These are phyloP conservation scores for Isoetes taiwanensis DNA, from an alignment of 75 land plant genomes.

Conservation along the genomic window DNA sequence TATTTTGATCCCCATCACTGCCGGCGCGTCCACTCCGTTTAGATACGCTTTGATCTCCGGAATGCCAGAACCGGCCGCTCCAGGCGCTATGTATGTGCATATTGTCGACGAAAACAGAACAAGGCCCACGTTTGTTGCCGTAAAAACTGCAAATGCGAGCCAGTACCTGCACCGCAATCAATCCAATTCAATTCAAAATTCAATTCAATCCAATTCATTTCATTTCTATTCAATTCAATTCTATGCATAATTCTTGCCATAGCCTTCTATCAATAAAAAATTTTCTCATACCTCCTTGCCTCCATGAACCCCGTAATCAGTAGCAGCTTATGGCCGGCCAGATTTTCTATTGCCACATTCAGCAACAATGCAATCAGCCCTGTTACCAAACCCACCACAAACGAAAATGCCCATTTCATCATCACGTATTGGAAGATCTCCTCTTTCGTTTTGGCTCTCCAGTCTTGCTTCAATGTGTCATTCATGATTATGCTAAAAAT, in stretches of 20 bases:
- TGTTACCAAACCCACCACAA: background rate
- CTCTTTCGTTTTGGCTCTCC: background rate
- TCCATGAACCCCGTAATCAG: background rate
- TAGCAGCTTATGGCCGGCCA: background rate
- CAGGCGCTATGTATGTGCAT: background rate
- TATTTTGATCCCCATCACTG: background rate
- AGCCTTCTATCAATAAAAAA: background rate
- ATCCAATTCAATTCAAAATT: too few species aligned
- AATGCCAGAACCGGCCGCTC: background rate
- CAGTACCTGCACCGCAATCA: background rate
- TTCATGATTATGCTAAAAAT: background rate
- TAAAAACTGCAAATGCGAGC: background rate
- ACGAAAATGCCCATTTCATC: constrained; percentile 1
- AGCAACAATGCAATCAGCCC: background rate
- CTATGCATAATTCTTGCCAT: background rate
- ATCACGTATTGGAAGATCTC: background rate
- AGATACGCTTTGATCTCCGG: constrained; percentile 5
- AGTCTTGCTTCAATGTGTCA: background rate
- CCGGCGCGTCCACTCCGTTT: background rate
- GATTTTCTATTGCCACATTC: background rate
- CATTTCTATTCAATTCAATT: background rate
- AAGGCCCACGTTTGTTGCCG: background rate
- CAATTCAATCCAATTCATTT: too few species aligned
- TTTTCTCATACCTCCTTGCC: background rate
- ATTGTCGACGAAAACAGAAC: background rate